Base-by-base conservation (phyloP, 2,329 filamentous ascomycete genomes). In the Xylaria sp. region DNA sequence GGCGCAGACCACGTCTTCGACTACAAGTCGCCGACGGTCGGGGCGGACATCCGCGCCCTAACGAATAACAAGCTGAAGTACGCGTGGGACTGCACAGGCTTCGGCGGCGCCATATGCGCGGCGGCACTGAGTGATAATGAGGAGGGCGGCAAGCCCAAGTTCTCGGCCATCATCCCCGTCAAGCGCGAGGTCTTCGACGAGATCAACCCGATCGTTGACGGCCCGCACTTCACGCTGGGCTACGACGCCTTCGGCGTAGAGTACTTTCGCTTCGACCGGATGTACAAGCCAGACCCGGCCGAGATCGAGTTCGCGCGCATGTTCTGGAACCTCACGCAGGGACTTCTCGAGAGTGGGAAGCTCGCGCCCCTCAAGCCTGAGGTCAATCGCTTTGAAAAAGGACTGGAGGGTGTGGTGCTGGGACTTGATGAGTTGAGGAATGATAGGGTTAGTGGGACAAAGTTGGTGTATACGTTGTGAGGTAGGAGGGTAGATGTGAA, bases 381-480 rank as follows among this genome's bases (percentile, higher is more conserved):
- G 7, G 75, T 81, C 9, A 77, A 79, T 34, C 68, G 71, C 11
- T 73, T 75, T 3, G 75, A 74, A 0, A 60, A 32, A 3, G 80
- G 80, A 1, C 67, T 82, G 0, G 74, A 79, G 67, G 79, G 79
- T 1, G 75, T 81, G n/a, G 42, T 82, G 19, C 65, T 71, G 11
- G 80, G 80, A 1, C 51, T 82, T n/a, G 72, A 79, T 17, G 75
- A 78, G 64, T 64, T 81, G 65, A 72, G 70, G 53, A 71, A 77
- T 4, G 76, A 75, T 0, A 75, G 77, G 72, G 76, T 84, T 30
- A 83, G 81, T 61, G 82, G 79, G 7, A 77, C 78, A 21, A 85
- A 85, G 77, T 73, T 85, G 58, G 83, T 85, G 1, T 84, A 83
- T 70, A 82, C 79, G 8, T 62, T 82, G 68, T 82, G 24, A 61